phyloP scores from a whole-genome alignment of 2,329 filamentous ascomycete genomes.

The Karstenula rhodostoma region DNA sequence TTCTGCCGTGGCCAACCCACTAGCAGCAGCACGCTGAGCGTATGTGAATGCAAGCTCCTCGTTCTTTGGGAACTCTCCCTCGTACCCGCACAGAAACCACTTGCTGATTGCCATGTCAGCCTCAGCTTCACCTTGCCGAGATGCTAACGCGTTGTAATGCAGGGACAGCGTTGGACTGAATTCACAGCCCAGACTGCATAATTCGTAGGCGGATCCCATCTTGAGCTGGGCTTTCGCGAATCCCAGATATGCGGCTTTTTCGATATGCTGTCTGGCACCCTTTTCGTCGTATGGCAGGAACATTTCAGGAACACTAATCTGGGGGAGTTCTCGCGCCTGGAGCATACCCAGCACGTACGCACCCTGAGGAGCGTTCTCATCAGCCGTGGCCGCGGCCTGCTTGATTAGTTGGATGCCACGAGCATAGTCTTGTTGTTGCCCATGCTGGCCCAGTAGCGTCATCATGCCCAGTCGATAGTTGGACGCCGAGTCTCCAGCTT shows the following conservation, averaged over 20 bases:
- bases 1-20: slow-evolving; percentile 86
- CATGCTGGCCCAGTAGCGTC: slow-evolving; percentile 92
- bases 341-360: slow-evolving; percentile 97
- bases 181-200: slow-evolving; percentile 91
- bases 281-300: slow-evolving; percentile 76
- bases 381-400: slow-evolving; percentile 82
- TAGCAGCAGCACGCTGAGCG: slow-evolving; percentile 82
- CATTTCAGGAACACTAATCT: slow-evolving; percentile 79
- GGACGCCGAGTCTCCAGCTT: slow-evolving; percentile 84
- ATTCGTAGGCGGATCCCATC: slow-evolving; percentile 94
- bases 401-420: slow-evolving; percentile 83
- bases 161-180: slow-evolving; percentile 92
- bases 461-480: slow-evolving; percentile 94
- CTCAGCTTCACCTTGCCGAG: slow-evolving; percentile 90
- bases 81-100: slow-evolving; percentile 97
- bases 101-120: slow-evolving; percentile 96
- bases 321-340: slow-evolving; percentile 86
- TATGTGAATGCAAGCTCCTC: slow-evolving; percentile 93
- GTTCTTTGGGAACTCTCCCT: slow-evolving; percentile 92
- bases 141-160: slow-evolving; percentile 94
- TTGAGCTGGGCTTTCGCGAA: slow-evolving; percentile 97
- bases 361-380: slow-evolving; percentile 96
- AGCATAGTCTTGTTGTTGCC: slow-evolving; percentile 81
- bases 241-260: slow-evolving; percentile 94
- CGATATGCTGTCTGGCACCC: slow-evolving; percentile 84